Conservation (phyloP, 768 basidiomycete genomes). For the Podaxis sp. region DNA sequence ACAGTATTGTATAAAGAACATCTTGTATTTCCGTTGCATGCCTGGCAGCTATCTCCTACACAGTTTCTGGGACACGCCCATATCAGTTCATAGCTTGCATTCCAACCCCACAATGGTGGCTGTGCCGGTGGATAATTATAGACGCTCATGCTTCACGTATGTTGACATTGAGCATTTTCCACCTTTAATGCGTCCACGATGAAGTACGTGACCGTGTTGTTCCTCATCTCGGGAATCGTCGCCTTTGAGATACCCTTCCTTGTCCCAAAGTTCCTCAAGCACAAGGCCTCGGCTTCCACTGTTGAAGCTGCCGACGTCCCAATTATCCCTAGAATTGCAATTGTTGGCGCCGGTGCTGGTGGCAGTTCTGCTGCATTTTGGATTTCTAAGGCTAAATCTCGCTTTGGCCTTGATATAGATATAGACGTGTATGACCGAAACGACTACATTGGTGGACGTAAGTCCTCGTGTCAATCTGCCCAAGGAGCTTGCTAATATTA, state of each 20-base stretch:
- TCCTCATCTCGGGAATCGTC: conserved; percentile 27
- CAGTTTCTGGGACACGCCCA: background rate
- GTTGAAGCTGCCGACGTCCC: conserved; percentile 13
- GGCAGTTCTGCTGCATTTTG: conserved; percentile 83
- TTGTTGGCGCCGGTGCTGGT: conserved; percentile 88
- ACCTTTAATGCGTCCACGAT: conserved; percentile 7
- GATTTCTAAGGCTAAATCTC: conserved; percentile 73
- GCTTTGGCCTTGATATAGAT: conserved; percentile 64
- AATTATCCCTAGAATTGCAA: conserved; percentile 59
- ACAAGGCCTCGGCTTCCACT: conserved; percentile 19
- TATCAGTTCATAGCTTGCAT: background rate
- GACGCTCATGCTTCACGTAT: background rate
- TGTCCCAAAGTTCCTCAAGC: conserved; percentile 47
- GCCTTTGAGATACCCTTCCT: conserved; percentile 52
- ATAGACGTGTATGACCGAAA: conserved; percentile 83
- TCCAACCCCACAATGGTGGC: background rate
- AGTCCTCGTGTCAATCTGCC: conserved; percentile 29
- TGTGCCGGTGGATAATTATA: background rate
- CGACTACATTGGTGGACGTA: conserved; percentile 80
- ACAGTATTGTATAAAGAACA: background rate
- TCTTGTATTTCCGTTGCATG: background rate
- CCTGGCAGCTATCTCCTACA: background rate
- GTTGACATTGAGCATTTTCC: background rate
- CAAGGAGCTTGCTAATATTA: background rate
- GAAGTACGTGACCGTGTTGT: conserved; percentile 21